Evolutionary conservation across 768 basidiomycete genomes (phyloP).

Genomic region (Hygrophorus pudorinus): DNA sequence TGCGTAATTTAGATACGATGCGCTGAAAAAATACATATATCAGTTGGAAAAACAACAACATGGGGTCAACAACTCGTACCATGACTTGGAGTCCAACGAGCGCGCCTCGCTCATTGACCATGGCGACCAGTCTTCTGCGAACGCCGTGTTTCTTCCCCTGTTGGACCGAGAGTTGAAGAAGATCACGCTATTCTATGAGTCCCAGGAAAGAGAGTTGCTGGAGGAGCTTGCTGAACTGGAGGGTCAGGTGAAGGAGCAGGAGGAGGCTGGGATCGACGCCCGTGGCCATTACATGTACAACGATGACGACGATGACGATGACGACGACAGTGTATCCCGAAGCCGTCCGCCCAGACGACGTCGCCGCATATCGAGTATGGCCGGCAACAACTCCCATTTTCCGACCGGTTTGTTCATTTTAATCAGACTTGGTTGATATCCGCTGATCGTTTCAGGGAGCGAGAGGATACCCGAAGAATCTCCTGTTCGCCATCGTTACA

Average conservation of each 20-base stretch:
- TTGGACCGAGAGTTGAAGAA: constrained; percentile 79
- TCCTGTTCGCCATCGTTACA: constrained; percentile 11
- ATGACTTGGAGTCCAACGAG: constrained; percentile 62
- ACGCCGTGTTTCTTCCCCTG: constrained; percentile 58
- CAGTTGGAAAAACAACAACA: constrained; percentile 73
- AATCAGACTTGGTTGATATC: too few relatives aligned
- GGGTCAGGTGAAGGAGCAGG: constrained; percentile 45
- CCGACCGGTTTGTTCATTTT: neutral
- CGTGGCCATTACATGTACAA: constrained; percentile 47
- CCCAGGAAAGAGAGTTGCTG: constrained; percentile 64
- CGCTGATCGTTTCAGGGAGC: neutral
- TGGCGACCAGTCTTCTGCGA: constrained; percentile 28
- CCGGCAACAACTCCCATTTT: constrained; percentile 5
- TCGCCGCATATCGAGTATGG: constrained; percentile 24
- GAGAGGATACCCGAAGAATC: constrained; percentile 13
- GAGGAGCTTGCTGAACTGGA: constrained; percentile 52
- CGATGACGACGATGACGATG: constrained; percentile 51
- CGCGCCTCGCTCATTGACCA: constrained; percentile 42
- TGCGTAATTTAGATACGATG: too few relatives aligned
- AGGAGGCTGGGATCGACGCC: constrained; percentile 43
- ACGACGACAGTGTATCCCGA: constrained; percentile 27
- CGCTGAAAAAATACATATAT: constrained; percentile 78
- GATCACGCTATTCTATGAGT: constrained; percentile 68
- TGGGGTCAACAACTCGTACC: constrained; percentile 28
- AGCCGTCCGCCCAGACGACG: constrained; percentile 10